Evolutionary conservation across 2,329 filamentous ascomycete species (phyloP).

Genomic region (Tolypocladium ophioglossoides): DNA sequence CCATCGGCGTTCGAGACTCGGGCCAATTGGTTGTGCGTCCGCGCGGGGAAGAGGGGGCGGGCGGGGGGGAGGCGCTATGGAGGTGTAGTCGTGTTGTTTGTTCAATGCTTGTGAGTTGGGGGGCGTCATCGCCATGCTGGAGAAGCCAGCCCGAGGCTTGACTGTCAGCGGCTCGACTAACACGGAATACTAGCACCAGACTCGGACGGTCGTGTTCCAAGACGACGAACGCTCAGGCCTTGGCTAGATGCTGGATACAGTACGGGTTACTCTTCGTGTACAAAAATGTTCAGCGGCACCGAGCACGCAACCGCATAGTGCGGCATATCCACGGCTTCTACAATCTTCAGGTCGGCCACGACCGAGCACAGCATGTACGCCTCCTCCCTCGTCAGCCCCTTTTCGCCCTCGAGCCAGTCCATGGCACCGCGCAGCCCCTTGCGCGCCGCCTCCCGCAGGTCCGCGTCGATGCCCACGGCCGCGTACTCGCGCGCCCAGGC

Average conservation of each 20-base stretch:
- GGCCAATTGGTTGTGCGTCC: no score
- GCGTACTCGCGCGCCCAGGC: slow-evolving; percentile 27
- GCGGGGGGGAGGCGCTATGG: no score
- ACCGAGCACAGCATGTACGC: slow-evolving; percentile 43
- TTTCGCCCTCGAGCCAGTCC: slow-evolving; percentile 35
- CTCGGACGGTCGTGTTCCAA: no score
- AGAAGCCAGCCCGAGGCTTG: not conserved
- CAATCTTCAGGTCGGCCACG: slow-evolving; percentile 37
- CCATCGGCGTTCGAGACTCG: no score
- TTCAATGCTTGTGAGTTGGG: not conserved
- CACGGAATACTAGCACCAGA: not conserved
- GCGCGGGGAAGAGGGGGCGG: no score
- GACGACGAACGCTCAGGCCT: not conserved
- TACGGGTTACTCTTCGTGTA: no score
- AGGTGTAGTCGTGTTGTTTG: no score
- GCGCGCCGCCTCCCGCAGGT: slow-evolving; percentile 35
- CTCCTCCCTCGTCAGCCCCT: slow-evolving; percentile 32
- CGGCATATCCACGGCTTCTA: slow-evolving; percentile 43
- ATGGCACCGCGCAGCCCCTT: slow-evolving; percentile 37
- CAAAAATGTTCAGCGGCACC: slow-evolving; percentile 37
- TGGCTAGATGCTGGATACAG: no score
- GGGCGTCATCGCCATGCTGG: not conserved
- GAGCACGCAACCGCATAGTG: slow-evolving; percentile 40
- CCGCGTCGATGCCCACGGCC: slow-evolving; percentile 33
- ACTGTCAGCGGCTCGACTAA: not conserved